Conservation (phyloP, 352 stramenopile genomes). For the Globisporangium camurandrum region DNA sequence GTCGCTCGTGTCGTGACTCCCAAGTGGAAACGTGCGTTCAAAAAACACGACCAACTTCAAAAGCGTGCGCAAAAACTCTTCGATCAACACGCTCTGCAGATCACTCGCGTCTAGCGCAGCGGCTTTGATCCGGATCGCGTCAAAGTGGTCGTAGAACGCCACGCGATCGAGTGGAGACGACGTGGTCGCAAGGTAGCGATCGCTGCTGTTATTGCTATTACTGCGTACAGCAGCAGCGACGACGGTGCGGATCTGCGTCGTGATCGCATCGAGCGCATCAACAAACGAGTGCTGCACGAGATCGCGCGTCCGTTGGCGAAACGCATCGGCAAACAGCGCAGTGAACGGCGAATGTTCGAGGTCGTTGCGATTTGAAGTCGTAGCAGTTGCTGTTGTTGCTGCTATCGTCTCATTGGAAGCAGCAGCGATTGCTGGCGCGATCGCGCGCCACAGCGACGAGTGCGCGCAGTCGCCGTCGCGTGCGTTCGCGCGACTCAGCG, state of each 20-base stretch:
- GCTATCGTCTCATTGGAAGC: too few relatives aligned
- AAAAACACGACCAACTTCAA: constrained; percentile 70
- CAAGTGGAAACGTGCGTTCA: constrained; percentile 52
- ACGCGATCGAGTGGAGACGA: constrained; percentile 28
- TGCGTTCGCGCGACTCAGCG: constrained; percentile 35
- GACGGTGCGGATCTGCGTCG: constrained; percentile 40
- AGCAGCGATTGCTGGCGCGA: too few relatives aligned
- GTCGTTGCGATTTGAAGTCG: not conserved
- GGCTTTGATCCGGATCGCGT: constrained; percentile 59
- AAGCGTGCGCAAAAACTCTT: constrained; percentile 70
- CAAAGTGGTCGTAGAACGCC: constrained; percentile 76
- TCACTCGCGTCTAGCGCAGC: constrained; percentile 59
- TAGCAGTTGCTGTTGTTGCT: not conserved
- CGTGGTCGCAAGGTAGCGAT: too few relatives aligned
- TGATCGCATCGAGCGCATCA: constrained; percentile 65
- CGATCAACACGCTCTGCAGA: constrained; percentile 62
- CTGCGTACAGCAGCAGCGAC: constrained; percentile 20
- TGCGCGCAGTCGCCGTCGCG: constrained; percentile 23
- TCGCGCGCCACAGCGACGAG: constrained; percentile 27
- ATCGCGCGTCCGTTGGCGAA: constrained; percentile 54
- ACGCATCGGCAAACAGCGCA: constrained; percentile 50
- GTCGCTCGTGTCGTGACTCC: not conserved
- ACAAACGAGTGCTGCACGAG: constrained; percentile 73
- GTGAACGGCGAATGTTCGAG: constrained; percentile 40
- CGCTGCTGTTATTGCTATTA: constrained; percentile 12